A percentile compares a stretch with the other conserved stretches of the same genome.
Conservation (phyloP, 495 filamentous ascomycete species). For the Poronia punctata region DNA sequence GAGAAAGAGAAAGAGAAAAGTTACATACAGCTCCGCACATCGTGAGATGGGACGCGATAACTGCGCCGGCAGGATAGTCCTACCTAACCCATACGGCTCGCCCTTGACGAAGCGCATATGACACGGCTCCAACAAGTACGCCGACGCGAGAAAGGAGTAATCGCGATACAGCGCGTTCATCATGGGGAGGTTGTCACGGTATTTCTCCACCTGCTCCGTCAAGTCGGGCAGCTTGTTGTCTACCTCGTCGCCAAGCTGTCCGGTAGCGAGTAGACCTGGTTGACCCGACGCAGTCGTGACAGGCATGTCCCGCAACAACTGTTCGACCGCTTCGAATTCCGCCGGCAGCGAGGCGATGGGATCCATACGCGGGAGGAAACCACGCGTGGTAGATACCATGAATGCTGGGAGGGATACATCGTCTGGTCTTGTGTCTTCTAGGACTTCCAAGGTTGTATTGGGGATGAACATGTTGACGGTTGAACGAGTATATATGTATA, state of each 20-base stretch:
- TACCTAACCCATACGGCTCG: constrained; percentile 65
- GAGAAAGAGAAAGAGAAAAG: background rate
- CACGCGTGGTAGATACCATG: constrained; percentile 77
- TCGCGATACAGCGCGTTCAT: constrained; percentile 83
- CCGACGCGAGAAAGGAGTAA: constrained; percentile 82
- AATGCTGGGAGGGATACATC: constrained; percentile 62
- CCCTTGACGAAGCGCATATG: constrained; percentile 63
- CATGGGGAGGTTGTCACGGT: constrained; percentile 59
- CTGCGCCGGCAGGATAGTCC: constrained; percentile 59
- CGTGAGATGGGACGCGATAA: constrained; percentile 69
- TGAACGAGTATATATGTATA: no score
- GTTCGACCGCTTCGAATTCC: constrained; percentile 62
- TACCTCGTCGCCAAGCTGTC: constrained; percentile 63
- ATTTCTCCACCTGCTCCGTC: constrained; percentile 60
- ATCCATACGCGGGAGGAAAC: constrained; percentile 66
- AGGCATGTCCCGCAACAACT: constrained; percentile 66
- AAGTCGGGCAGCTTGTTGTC: constrained; percentile 64
- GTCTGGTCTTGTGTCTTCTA: constrained; percentile 32
- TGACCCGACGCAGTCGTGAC: constrained; percentile 59
- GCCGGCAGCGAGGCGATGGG: constrained; percentile 55
- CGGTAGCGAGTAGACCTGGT: constrained; percentile 69
- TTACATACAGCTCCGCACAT: constrained; percentile 68
- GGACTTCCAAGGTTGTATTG: constrained; percentile 28
- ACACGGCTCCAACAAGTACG: constrained; percentile 92
- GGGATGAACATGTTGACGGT: constrained; percentile 23